phyloP scores from a whole-genome alignment of 352 stramenopile species.

The Blastocystis hominis region DNA sequence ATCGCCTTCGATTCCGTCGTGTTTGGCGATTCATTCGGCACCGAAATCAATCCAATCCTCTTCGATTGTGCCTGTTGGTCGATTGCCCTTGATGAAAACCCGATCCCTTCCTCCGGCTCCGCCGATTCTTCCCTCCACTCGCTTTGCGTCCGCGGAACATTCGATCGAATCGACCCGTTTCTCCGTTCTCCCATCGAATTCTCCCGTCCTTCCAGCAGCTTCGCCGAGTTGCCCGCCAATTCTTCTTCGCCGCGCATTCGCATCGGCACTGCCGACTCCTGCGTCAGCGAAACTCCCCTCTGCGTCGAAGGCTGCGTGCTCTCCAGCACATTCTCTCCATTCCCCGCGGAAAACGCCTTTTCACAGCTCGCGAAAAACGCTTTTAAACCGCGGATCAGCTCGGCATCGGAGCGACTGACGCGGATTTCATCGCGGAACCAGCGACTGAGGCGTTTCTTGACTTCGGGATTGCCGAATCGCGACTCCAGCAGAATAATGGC shows the following conservation, averaged over 20 bases:
- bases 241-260: not conserved
- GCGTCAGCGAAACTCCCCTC: no score
- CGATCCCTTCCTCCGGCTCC: no score
- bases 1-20: no score
- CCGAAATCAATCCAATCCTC: no score
- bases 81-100: no score
- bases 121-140: no score
- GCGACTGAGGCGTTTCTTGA: constrained; percentile 82
- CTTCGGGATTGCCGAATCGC: constrained; percentile 79
- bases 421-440: constrained; percentile 75
- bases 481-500: constrained; percentile 92
- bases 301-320: no score
- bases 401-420: not conserved
- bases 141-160: not conserved
- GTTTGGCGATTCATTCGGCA: no score
- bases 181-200: not conserved
- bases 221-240: not conserved
- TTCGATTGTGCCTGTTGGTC: no score
- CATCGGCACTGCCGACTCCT: not conserved
- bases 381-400: not conserved
- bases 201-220: not conserved
- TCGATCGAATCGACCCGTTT: not conserved
- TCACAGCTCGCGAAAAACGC: not conserved
- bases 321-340: no score
- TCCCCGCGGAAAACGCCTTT: not conserved